Percentiles rank a stretch among this genome's conserved stretches.
Evolutionary conservation across 2,329 filamentous ascomycete species (phyloP).

Genomic region (Pyricularia pennisetigena): DNA sequence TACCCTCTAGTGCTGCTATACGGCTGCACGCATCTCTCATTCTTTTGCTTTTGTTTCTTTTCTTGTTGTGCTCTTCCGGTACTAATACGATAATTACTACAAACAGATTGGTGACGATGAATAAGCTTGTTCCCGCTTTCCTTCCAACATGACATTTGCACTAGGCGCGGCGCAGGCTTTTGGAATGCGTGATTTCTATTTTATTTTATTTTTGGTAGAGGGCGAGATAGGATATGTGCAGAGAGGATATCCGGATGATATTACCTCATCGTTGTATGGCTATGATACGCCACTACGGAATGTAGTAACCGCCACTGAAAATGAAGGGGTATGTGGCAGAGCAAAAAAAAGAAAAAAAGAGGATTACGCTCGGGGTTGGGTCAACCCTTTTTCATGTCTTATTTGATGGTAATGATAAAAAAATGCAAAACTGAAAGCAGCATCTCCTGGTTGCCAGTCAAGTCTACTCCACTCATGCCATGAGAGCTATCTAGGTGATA

Average conservation of each 20-base stretch:
- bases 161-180: neutral
- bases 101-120: slow-evolving; percentile 27
- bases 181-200: neutral
- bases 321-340: neutral
- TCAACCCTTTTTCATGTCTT: neutral
- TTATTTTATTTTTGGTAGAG: neutral
- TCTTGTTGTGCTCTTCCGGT: neutral
- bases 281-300: neutral
- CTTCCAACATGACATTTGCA: neutral
- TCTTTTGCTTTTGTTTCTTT: neutral
- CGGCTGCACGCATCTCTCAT: neutral
- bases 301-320: neutral
- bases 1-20: neutral
- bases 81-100: slow-evolving; percentile 9
- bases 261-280: neutral
- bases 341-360: neutral
- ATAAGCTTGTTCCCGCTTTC: slow-evolving; percentile 13
- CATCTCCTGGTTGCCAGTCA: neutral
- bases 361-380: too few relatives aligned
- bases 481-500: neutral
- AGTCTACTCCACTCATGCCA: neutral
- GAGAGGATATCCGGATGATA: neutral
- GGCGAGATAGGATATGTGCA: neutral
- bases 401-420: neutral
- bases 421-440: neutral